phyloP scores from a whole-genome alignment of 1,284 basidiomycete species.

The Tilletia setariae region DNA sequence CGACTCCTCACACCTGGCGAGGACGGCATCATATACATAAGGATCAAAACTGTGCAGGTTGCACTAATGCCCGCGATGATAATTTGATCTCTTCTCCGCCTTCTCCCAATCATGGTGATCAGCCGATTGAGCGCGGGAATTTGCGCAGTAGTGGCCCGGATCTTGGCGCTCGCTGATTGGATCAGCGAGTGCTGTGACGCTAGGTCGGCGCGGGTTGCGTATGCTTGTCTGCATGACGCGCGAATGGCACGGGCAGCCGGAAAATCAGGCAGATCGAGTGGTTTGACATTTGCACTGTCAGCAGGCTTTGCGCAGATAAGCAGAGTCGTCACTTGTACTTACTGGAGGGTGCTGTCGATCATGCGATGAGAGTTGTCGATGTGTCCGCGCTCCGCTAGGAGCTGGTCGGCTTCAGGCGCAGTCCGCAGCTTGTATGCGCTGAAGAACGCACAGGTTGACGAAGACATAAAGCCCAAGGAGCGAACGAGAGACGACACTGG shows the following conservation, averaged over 20 bases:
- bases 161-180: conserved; percentile 73
- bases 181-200: conserved; percentile 75
- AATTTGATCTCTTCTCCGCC: conserved; percentile 81
- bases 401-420: conserved; percentile 76
- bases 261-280: too few relatives aligned
- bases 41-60: conserved; percentile 73
- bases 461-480: not conserved
- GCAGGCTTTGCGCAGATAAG: too few relatives aligned
- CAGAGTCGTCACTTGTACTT: conserved; percentile 15
- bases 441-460: conserved; percentile 2
- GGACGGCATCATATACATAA: conserved; percentile 66
- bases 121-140: conserved; percentile 92
- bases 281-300: not conserved
- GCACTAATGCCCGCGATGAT: conserved; percentile 77
- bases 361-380: conserved; percentile 91
- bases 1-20: not conserved
- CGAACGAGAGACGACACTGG: not conserved
- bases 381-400: conserved; percentile 78
- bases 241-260: not conserved
- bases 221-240: conserved; percentile 73
- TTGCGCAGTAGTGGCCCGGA: conserved; percentile 66
- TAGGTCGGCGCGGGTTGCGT: conserved; percentile 94
- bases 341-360: conserved; percentile 90
- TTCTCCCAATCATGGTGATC: conserved; percentile 83
- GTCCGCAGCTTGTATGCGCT: conserved; percentile 68